These are phyloP conservation scores for Dactylellina cionopaga DNA, from an alignment of 2,329 filamentous ascomycete species.

Conservation along the genomic window DNA sequence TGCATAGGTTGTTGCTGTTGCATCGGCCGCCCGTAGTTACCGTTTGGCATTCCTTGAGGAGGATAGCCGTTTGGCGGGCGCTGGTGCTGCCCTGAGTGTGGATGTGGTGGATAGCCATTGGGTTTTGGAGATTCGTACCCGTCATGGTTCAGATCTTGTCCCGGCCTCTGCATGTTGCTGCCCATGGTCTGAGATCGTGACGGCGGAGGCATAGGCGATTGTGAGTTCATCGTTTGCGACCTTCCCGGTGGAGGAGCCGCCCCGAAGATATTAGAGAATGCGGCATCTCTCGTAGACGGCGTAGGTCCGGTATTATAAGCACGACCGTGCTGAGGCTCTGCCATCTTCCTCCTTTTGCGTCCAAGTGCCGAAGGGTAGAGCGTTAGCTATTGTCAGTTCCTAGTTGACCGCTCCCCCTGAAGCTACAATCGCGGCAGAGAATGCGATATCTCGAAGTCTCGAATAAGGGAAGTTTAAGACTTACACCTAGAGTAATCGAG, in stretches of 20 bases:
- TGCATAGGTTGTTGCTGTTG: slow-evolving; percentile 53
- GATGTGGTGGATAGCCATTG: slow-evolving; percentile 61
- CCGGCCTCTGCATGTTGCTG: slow-evolving; percentile 22
- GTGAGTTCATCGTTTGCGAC: slow-evolving; percentile 93
- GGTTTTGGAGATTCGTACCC: slow-evolving; percentile 60
- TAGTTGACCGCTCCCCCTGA: slow-evolving; percentile 14
- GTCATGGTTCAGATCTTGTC: slow-evolving; percentile 20
- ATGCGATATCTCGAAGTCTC: neutral
- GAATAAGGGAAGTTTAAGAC: slow-evolving; percentile 11
- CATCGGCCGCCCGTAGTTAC: slow-evolving; percentile 34
- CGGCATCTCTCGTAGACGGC: slow-evolving; percentile 83
- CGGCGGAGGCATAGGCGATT: slow-evolving; percentile 67
- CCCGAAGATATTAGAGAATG: slow-evolving; percentile 96
- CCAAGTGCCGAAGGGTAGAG: slow-evolving; percentile 12
- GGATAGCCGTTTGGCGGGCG: slow-evolving; percentile 61
- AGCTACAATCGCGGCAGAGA: neutral
- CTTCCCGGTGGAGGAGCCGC: slow-evolving; percentile 84
- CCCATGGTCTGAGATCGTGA: slow-evolving; percentile 53
- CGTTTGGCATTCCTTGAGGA: slow-evolving; percentile 58
- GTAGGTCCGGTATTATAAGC: slow-evolving; percentile 62
- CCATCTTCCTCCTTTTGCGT: slow-evolving; percentile 60
- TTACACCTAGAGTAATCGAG: slow-evolving; percentile 42
- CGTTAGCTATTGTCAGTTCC: slow-evolving; percentile 9
- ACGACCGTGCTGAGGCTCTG: slow-evolving; percentile 73
- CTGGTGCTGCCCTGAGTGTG: slow-evolving; percentile 62